These are phyloP conservation scores for Gomphus bonarii DNA, from an alignment of 1,284 basidiomycete genomes.

Conservation along the genomic window DNA sequence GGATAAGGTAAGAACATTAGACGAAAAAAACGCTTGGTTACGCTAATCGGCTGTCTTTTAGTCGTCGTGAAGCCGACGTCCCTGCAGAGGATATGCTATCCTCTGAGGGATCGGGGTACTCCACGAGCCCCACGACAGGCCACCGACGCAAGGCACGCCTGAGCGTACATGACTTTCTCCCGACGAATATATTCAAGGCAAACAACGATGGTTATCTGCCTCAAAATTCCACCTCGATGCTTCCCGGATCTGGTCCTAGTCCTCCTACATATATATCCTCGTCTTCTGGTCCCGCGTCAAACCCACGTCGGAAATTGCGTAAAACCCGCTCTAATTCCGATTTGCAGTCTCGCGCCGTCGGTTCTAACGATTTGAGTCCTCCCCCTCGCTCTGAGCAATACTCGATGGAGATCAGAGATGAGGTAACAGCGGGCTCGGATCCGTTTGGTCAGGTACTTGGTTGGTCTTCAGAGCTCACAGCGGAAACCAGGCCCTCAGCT, in stretches of 20 bases:
- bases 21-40: not conserved
- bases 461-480: conserved; percentile 8
- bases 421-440: conserved; percentile 25
- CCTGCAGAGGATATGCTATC: conserved; percentile 3
- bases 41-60: not conserved
- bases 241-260: conserved; percentile 16
- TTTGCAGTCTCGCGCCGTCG: conserved; percentile 23
- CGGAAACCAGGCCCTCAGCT: not conserved
- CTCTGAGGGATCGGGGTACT: conserved; percentile 12
- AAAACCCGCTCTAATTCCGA: conserved; percentile 66
- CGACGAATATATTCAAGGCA: conserved; percentile 40
- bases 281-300: conserved; percentile 13
- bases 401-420: conserved; percentile 57
- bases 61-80: not conserved
- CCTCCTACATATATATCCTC: conserved; percentile 18
- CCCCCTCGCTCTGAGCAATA: conserved; percentile 23
- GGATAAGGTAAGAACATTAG: conserved; percentile 43
- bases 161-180: conserved; percentile 55
- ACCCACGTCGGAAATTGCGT: conserved; percentile 40
- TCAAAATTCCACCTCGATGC: not conserved
- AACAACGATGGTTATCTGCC: conserved; percentile 17
- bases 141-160: conserved; percentile 48
- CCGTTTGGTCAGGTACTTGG: conserved; percentile 5
- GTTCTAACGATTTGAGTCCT: conserved; percentile 19
- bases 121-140: conserved; percentile 19